Base-by-base conservation (phyloP, 2,329 filamentous ascomycete species). In the Gaeumannomyces tritici region DNA sequence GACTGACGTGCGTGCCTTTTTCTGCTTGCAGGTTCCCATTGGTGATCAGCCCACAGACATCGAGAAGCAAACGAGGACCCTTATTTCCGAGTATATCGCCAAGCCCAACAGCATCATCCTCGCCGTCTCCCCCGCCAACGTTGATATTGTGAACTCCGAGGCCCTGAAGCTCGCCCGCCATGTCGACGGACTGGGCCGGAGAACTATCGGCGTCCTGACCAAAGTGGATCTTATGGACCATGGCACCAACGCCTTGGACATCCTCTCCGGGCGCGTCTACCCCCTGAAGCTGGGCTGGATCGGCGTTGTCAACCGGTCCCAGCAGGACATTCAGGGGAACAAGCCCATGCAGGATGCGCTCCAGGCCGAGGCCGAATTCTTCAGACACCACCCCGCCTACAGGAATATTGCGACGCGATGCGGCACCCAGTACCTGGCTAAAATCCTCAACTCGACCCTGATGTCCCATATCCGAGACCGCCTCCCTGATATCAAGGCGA, bases 161-260 rank as follows among this genome's bases (percentile, higher is more conserved):
- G 95, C 95, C 70, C 79, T 99, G 73, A 97, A 99, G 80, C 83
- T 99, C 69, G 95, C 95, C 55, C 86, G 95, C 71, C 93, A 99
- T 78, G 95, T 99, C 55, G 95, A 99, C 70, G 93, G 93, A 3
- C 93, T 99, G 74, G 95, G 95, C 72, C 93, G 98, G 79, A 86
- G 95, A 74, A 99, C 95, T 60, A 99, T 99, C 68, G 95, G 95
- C 84, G 95, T 99, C 65, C 83, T 99, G 70, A 98, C 93, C 69
- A 99, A 99, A 83, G 93, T 99, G 65, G 95, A 99, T 79, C 79
- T 99, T 73, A 99, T 99, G 95, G 95, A 99, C 75, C 91, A 96
- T 29, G 95, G 95, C 62, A 99, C 95, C 61, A 95, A 99, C 72
- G 95, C 98, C 55, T 93, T 99, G 68, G 95, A 99, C 55, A 99